Percentiles rank a stretch among this genome's conserved stretches.
phyloP scores from a whole-genome alignment of 2,329 filamentous ascomycete genomes.

The Furcasterigmium furcatum region DNA sequence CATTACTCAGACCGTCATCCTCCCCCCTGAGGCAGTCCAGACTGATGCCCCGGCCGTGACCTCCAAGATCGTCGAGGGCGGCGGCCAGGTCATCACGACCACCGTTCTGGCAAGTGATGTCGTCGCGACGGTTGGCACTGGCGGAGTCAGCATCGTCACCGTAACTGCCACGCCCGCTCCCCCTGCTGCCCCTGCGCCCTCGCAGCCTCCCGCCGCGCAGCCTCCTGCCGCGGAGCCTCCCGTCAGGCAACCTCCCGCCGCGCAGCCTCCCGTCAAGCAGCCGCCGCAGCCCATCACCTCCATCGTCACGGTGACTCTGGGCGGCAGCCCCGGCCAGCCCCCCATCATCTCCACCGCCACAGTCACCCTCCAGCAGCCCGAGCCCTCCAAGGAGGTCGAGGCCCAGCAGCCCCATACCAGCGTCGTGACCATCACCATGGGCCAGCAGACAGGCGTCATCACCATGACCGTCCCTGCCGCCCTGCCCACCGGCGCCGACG shows the following conservation, averaged over 20 bases:
- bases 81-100: conserved; percentile 11
- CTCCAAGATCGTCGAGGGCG: conserved; percentile 4
- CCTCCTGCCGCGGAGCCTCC: conserved; percentile 4
- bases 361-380: conserved; percentile 8
- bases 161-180: conserved; percentile 10
- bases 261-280: too few species aligned
- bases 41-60: conserved; percentile 5
- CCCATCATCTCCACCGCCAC: conserved; percentile 8
- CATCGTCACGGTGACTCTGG: conserved; percentile 10
- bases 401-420: conserved; percentile 4
- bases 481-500: conserved; percentile 3
- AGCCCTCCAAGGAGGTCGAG: conserved; percentile 5
- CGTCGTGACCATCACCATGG: conserved; percentile 12
- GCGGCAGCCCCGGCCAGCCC: conserved; percentile 2
- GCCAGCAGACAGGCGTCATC: conserved; percentile 8
- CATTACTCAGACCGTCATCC: conserved; percentile 12
- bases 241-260: background rate
- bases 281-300: conserved; percentile 9
- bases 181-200: conserved; percentile 2
- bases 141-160: conserved; percentile 11
- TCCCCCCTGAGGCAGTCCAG: conserved; percentile 5
- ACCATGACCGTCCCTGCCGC: conserved; percentile 10
- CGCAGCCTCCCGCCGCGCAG: background rate
- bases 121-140: conserved; percentile 10
- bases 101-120: conserved; percentile 9